Evolutionary conservation across 495 filamentous ascomycete species (phyloP), one percentile per base, ranked within the genome.

Genomic region (Schizothecium vesticola): DNA sequence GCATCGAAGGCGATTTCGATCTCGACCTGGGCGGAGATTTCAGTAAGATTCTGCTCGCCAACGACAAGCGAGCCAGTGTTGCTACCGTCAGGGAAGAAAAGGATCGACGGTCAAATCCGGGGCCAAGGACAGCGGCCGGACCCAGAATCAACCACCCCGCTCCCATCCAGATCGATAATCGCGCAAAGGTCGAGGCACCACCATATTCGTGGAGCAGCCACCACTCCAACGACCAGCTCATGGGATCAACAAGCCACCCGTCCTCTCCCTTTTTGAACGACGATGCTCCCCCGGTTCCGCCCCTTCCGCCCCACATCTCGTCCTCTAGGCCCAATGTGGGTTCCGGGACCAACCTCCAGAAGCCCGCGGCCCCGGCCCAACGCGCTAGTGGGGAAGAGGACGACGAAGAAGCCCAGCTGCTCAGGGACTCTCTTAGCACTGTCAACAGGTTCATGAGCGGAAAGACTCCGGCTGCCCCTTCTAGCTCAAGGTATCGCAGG

Each of bases 151-250:
- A 77, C 64, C 80, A 81, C 33, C 86, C 89, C 25, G 74, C 86
- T 5, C 87, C 88, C 2, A 82, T 89, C 64, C 83, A 85, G 60
- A 82, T 87, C 58, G 87, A 91, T 67, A 83, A 80, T 67, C 82
- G 83, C 5, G 78, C 80, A 11, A 79, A 81, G 43, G 78, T 87
- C 56, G 86, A 88, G 31, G 80, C 85, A 16, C 86, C 90, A 4
- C 89, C 86, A 36, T 85, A 87, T 68, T 92, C 90, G 5, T 91
- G 87, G 88, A 86, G 78, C 63, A 92, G 89, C 72, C 86, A 87
- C 65, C 82, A 87, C 63, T 90, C 90, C 3, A 81, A 83, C 64
- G 89, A 92, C 55, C 85, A 84, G 19, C 76, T 91, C 29, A 83
- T 92, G 58, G 75, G 71, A 66, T 72, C 80, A 57, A 76, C 77